phyloP scores from a whole-genome alignment of 768 basidiomycete species.

The Tylopilus vinaceipallidus region DNA sequence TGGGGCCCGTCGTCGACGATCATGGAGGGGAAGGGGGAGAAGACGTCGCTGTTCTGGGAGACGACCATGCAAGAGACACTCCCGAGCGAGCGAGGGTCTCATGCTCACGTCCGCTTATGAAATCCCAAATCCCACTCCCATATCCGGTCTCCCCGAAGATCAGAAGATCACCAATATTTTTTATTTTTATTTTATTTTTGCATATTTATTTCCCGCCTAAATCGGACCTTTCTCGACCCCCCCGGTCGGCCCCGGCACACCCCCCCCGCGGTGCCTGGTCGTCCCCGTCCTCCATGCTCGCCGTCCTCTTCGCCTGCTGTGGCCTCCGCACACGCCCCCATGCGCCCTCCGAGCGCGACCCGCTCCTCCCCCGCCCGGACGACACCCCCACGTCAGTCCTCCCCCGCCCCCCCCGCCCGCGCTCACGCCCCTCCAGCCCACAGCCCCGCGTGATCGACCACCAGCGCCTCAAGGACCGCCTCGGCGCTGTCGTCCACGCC shows the following conservation, averaged over 20 bases:
- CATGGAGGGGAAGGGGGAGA: slow-evolving; percentile 54
- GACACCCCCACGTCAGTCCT: slow-evolving; percentile 26
- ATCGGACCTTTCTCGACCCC: slow-evolving; percentile 23
- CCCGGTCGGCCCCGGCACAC: slow-evolving; percentile 20
- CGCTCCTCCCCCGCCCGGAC: slow-evolving; percentile 28
- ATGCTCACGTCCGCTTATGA: slow-evolving; percentile 44
- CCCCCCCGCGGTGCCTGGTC: slow-evolving; percentile 33
- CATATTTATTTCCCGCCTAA: slow-evolving; percentile 18
- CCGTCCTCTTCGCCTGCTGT: slow-evolving; percentile 30
- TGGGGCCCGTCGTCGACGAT: slow-evolving; percentile 63
- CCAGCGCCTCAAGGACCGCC: slow-evolving; percentile 47
- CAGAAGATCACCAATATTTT: slow-evolving; percentile 27
- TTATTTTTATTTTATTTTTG: slow-evolving; percentile 10
- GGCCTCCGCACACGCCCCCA: slow-evolving; percentile 19
- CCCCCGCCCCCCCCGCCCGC: background rate
- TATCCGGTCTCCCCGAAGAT: slow-evolving; percentile 31
- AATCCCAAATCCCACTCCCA: slow-evolving; percentile 28
- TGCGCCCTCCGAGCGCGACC: slow-evolving; percentile 23
- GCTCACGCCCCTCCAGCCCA: slow-evolving; percentile 16
- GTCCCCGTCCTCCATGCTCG: slow-evolving; percentile 28
- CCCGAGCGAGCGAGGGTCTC: slow-evolving; percentile 32
- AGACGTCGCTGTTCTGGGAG: slow-evolving; percentile 51
- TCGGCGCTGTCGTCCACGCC: slow-evolving; percentile 54
- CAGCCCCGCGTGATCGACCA: slow-evolving; percentile 43
- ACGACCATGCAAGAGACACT: slow-evolving; percentile 58